These are phyloP conservation scores for Exophiala dermatitidis DNA, from an alignment of 2,329 filamentous ascomycete genomes.

Conservation along the genomic window DNA sequence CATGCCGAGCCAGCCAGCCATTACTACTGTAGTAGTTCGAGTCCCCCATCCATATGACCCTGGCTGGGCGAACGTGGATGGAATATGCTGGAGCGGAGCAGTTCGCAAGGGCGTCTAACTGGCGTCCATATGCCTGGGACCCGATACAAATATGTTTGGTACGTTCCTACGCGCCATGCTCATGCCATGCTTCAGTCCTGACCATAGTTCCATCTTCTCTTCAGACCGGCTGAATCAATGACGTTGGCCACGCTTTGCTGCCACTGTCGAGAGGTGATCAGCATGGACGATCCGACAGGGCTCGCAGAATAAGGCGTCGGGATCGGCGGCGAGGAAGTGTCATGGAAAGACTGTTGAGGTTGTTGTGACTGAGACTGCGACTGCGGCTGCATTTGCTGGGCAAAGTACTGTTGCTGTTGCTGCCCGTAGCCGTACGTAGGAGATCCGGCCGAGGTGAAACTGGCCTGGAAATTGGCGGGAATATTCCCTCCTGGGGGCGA, in stretches of 20 bases:
- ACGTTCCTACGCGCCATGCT: background rate
- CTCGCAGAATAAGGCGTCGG: background rate
- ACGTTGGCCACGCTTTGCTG: constrained; percentile 44
- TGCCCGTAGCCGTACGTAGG: constrained; percentile 13
- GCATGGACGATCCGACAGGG: constrained; percentile 10
- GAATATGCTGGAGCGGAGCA: too few relatives aligned
- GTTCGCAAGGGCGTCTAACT: too few relatives aligned
- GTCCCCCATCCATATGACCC: too few relatives aligned
- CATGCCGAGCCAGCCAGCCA: too few relatives aligned
- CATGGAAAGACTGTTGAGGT: constrained; percentile 2
- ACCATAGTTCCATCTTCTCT: constrained; percentile 39
- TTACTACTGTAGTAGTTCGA: too few relatives aligned
- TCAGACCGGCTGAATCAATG: constrained; percentile 40
- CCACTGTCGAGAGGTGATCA: constrained; percentile 43
- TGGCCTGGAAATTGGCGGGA: constrained; percentile 32
- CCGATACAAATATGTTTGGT: background rate
- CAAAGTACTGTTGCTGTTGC: constrained; percentile 26
- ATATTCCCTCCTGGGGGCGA: constrained; percentile 30
- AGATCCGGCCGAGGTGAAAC: constrained; percentile 9
- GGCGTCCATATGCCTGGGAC: too few relatives aligned
- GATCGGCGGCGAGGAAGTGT: constrained; percentile 1
- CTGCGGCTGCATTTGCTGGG: constrained; percentile 7
- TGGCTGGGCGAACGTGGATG: too few relatives aligned
- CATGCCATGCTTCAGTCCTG: constrained; percentile 5
- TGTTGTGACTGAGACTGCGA: too few relatives aligned